Base-by-base conservation (phyloP, 805 yeast genomes). In the Pichia manshurica region DNA sequence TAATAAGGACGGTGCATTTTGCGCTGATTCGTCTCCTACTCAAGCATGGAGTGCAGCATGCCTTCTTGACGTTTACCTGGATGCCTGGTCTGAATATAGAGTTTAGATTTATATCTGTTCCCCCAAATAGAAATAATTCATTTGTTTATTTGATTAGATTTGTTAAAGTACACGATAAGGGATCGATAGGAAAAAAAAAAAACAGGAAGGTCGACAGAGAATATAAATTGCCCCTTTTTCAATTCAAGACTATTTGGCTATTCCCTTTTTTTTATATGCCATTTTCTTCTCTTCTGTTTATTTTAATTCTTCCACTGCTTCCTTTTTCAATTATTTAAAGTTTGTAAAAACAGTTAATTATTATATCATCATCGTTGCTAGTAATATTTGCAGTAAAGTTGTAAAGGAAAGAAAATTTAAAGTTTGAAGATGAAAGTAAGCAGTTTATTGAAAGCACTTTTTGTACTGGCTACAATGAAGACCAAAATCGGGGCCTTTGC, bases 31-130 rank as follows among this genome's bases (percentile, higher is more conserved):
- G 2, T 85, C 95, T 54, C 96, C 97, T 3, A 83, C 97, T 0
- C 99, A 91, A 64, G 97, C 98, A 0, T 91, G 99, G 99, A 87
- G 96, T 61, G 69, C 91, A 0, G 82, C 93, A 2, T 87, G 96
- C 58, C 66, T 93, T 49, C 64, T 91, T 29, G 98, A 91, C 63
- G 67, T 91, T 46, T 86, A 79, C 63, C 73, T 75, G 53, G 96
- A 88, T 58, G 63, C 78, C 22, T 79, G 79, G 77, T 42, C 17
- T 5, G 55, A 45, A 25, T 39, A 28, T 20, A 23, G 37, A 8
- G 5, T 17, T 13, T 40, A 28, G 25, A n/a, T n/a, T n/a, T n/a
- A n/a, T n/a, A n/a, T n/a, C n/a, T n/a, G n/a, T n/a, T 1, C 9
- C 17, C 7, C 7, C 21, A 15, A 6, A 13, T 22, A 1, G 12